A percentile compares a stretch with the other conserved stretches of the same genome.
These are phyloP conservation scores for Saturnispora sanitii DNA, from an alignment of 805 yeast genomes.

Conservation along the genomic window DNA sequence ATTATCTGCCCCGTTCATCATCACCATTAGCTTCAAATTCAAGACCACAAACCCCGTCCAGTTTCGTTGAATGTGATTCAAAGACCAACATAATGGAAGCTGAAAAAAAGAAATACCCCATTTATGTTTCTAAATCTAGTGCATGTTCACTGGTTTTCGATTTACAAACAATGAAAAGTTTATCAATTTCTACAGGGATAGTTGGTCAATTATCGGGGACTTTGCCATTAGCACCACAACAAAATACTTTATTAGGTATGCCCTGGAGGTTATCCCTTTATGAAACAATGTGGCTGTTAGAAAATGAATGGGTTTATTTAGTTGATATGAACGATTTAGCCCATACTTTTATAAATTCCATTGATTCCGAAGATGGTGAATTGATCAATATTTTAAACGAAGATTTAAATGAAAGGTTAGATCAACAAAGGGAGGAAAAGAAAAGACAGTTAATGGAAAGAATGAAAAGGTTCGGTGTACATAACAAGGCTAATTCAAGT, in stretches of 20 bases:
- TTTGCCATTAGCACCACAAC: slow-evolving; percentile 85
- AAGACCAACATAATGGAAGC: not conserved
- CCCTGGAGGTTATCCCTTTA: slow-evolving; percentile 69
- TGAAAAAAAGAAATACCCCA: not conserved
- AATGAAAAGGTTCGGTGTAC: slow-evolving; percentile 11
- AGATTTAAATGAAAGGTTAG: slow-evolving; percentile 9
- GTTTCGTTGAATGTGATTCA: not conserved
- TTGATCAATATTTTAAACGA: slow-evolving; percentile 2
- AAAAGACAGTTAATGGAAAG: slow-evolving; percentile 11
- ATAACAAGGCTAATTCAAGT: slow-evolving; percentile 8
- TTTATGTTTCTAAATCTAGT: slow-evolving; percentile 4
- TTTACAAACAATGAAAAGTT: slow-evolving; percentile 38
- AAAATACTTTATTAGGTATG: slow-evolving; percentile 73
- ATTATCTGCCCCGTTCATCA: slow-evolving; percentile 8
- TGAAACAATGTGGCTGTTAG: slow-evolving; percentile 61
- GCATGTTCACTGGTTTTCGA: slow-evolving; percentile 40
- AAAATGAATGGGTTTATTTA: slow-evolving; percentile 14
- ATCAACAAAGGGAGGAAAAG: slow-evolving; percentile 11
- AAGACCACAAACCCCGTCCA: not conserved
- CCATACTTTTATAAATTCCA: slow-evolving; percentile 1
- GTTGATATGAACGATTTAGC: slow-evolving; percentile 8
- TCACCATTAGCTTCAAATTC: slow-evolving; percentile 10
- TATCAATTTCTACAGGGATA: slow-evolving; percentile 51
- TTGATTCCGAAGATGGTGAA: slow-evolving; percentile 1
- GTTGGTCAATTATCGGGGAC: slow-evolving; percentile 79